Evolutionary conservation across 176 grass and related monocot genomes (phyloP), one percentile per base, ranked within the genome.

Genomic region (Avena eriantha): DNA sequence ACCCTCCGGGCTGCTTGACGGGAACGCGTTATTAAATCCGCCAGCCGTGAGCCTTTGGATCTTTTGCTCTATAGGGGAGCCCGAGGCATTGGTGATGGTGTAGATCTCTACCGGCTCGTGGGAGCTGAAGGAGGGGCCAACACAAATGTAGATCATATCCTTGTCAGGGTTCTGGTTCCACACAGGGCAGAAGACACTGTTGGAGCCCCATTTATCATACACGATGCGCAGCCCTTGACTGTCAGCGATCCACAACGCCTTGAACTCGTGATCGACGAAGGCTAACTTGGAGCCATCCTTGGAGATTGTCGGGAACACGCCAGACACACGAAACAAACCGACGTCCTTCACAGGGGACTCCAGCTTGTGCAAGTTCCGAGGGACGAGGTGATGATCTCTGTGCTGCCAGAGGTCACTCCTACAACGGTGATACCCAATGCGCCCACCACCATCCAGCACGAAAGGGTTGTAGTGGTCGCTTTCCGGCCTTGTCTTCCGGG

Each of bases 201-300:
- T 26, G 0, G 23, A 0, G 1, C 14, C 34, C 2, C 26, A 73
- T 15, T 31, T 0, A 55, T 48, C 41, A 36, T 39, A 76, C 0
- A 81, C 49, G 17, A 80, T 47, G 1, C 81, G 76, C 49, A 88
- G 39, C 2, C 89, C 85, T 2, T 60, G 7, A 24, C 10, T 69
- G 48, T 88, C 82, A 0, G 77, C 90, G 2, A 91, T 1, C 82
- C 41, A 91, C 3, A 91, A 49, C 0, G 81, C 48, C 26, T 81
- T 85, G 86, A 91, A 88, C 22, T 81, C 69, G 15, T 82, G 82
- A 45, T 82, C 82, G 0, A 88, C 90, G n/a, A 91, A 91, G 3
- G 86, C 86, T 0, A 91, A 82, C 76, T 88, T 91, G 7, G 60
- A 54, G 10, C 82, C 90, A 8, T 88, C 69, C 10, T 3, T 88